These are phyloP conservation scores for Pinus taeda DNA, from an alignment of 75 land plant species.

Conservation along the genomic window DNA sequence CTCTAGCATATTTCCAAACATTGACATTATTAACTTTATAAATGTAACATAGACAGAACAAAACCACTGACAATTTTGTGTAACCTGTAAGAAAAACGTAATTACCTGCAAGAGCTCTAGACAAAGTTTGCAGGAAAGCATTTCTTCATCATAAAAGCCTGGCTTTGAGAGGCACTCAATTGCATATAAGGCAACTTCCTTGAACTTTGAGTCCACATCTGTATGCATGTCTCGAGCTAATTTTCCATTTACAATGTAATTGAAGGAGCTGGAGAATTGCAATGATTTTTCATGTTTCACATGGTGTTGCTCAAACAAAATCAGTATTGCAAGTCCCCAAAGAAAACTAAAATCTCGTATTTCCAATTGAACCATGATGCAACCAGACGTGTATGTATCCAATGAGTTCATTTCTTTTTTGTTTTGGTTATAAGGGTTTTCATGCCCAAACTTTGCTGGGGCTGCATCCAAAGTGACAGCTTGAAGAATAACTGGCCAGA, in stretches of 20 bases:
- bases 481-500: conserved; percentile 88
- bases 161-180: conserved; percentile 55
- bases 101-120: conserved; percentile 72
- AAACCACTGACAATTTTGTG: neutral
- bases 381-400: conserved; percentile 25
- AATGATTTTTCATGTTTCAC: conserved; percentile 4
- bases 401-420: conserved; percentile 6
- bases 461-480: conserved; percentile 75
- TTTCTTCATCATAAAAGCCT: conserved; percentile 52
- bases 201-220: conserved; percentile 16
- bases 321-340: conserved; percentile 72
- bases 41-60: neutral
- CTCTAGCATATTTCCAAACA: neutral
- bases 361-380: conserved; percentile 55
- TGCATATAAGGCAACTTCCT: conserved; percentile 57
- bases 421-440: conserved; percentile 1
- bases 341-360: conserved; percentile 55
- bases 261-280: conserved; percentile 15
- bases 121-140: conserved; percentile 64
- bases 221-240: conserved; percentile 19
- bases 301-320: conserved; percentile 48
- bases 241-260: conserved; percentile 31
- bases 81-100: neutral
- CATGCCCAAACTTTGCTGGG: conserved; percentile 32
- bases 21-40: neutral